Evolutionary conservation across 1,139 yeast species (phyloP), one percentile per base, ranked within the genome.

Genomic region (Keqinozyma sinolaborantium): DNA sequence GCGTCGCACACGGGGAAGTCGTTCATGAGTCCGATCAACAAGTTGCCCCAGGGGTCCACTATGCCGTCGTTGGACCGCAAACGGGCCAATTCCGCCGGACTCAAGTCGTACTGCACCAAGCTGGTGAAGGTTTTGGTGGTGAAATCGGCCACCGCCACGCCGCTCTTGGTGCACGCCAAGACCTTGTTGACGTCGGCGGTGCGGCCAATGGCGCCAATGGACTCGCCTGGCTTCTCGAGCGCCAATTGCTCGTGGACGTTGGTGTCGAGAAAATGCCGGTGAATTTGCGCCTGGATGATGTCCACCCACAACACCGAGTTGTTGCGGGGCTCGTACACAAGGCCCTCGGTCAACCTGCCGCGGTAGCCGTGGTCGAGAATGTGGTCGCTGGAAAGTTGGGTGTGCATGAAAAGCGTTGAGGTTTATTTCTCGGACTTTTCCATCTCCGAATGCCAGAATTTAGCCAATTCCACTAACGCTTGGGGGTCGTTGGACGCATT

Each of bases 1-100:
- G 58, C 10, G 9, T 7, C 7, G 10, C 21, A 18, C 12, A 29
- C 11, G 11, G 34, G 29, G 43, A 80, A 80, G 42, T 79, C 79
- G 24, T 67, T 64, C 88, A 83, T 83, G n/a, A 83, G 66, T 2
- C 92, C 92, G 32, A 82, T 70, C 75, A 83, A 80, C 33, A 83
- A 67, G 41, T 78, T 68, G 0, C 92, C 90, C 55, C 76, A 64
- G 2, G 83, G 81, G 33, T 82, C 83, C 29, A 83, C 69, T 30
- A 76, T 73, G 0, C 90, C 92, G 48, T 83, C 94, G 45, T 83
- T 83, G 13, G 88, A 78, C 47, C 94, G 65, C 46, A 80, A 55
- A 25, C 70, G 59, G 12, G 42, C 41, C 15, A 54, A 53, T 12
- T 35, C 38, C 3, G 81, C 75, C 47, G 71, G 82, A 29, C 57